phyloP scores from a whole-genome alignment of 225 moss, liverwort and hornwort genomes.

The Physcomitrellopsis africana region DNA sequence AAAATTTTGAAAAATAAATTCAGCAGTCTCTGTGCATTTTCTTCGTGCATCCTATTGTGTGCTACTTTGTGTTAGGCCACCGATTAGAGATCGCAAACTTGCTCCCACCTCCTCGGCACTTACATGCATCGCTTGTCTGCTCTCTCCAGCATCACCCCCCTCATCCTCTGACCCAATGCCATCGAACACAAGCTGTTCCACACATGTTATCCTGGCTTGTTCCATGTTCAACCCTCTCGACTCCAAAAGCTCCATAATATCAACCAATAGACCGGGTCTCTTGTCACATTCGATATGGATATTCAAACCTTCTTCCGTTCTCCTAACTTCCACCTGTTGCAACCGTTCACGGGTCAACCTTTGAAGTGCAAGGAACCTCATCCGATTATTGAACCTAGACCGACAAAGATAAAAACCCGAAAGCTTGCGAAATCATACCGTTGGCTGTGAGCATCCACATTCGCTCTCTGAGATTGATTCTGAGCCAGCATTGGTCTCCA shows the following conservation, averaged over 20 bases:
- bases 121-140: slow-evolving; percentile 6
- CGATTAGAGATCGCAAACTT: slow-evolving; percentile 33
- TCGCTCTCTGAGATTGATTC: slow-evolving; percentile 28
- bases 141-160: not conserved
- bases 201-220: slow-evolving; percentile 39
- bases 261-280: slow-evolving; percentile 37
- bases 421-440: slow-evolving; percentile 20
- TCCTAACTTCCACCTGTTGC: slow-evolving; percentile 35
- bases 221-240: slow-evolving; percentile 44
- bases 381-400: not conserved
- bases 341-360: not conserved
- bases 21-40: slow-evolving; percentile 9
- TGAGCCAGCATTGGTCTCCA: slow-evolving; percentile 16
- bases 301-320: slow-evolving; percentile 34
- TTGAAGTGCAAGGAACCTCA: not conserved
- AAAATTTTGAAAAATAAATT: not conserved
- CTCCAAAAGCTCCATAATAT: slow-evolving; percentile 47
- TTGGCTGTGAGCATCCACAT: slow-evolving; percentile 30
- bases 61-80: slow-evolving; percentile 20
- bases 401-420: not conserved
- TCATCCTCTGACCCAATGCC: slow-evolving; percentile 43
- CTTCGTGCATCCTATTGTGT: not conserved
- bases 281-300: slow-evolving; percentile 44
- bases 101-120: slow-evolving; percentile 35
- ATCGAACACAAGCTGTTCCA: slow-evolving; percentile 41